Conservation (phyloP, 805 yeast species). For the Metschnikowia kofuensis region DNA sequence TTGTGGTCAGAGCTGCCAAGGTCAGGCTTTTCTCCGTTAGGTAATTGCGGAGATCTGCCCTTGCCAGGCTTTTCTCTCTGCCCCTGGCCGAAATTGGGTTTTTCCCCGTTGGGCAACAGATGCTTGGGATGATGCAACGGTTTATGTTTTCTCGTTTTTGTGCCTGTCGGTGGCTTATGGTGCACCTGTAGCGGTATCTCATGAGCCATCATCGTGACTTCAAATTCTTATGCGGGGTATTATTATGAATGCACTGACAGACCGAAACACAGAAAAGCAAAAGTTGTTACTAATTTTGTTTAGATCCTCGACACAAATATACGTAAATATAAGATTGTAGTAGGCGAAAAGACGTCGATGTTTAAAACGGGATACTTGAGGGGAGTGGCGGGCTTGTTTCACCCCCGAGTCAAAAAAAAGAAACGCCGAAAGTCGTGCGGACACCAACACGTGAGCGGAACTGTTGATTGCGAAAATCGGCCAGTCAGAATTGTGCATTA, state of each 20-base stretch:
- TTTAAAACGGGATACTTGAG: background rate
- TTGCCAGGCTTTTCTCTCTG: constrained; percentile 9
- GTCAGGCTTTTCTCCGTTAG: constrained; percentile 27
- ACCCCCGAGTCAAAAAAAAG: constrained; percentile 2
- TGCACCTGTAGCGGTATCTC: constrained; percentile 30
- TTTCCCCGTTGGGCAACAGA: constrained; percentile 29
- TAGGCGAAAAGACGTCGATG: background rate
- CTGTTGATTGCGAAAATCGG: background rate
- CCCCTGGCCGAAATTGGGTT: constrained; percentile 25
- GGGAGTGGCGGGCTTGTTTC: background rate
- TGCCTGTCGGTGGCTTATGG: constrained; percentile 13
- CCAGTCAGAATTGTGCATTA: too few species aligned
- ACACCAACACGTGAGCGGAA: background rate
- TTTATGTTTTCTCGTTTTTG: constrained; percentile 16
- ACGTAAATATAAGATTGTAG: background rate
- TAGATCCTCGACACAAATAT: background rate
- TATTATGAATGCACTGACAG: background rate
- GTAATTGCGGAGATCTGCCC: constrained; percentile 15
- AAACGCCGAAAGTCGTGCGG: constrained; percentile 3
- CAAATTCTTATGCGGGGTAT: background rate
- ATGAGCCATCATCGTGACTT: constrained; percentile 24
- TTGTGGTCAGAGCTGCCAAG: constrained; percentile 16
- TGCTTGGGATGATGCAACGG: constrained; percentile 16
- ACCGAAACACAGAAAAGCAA: background rate
- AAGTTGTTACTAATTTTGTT: background rate